Base-by-base conservation (phyloP, 2,329 filamentous ascomycete species). In the Camillea tinctor region DNA sequence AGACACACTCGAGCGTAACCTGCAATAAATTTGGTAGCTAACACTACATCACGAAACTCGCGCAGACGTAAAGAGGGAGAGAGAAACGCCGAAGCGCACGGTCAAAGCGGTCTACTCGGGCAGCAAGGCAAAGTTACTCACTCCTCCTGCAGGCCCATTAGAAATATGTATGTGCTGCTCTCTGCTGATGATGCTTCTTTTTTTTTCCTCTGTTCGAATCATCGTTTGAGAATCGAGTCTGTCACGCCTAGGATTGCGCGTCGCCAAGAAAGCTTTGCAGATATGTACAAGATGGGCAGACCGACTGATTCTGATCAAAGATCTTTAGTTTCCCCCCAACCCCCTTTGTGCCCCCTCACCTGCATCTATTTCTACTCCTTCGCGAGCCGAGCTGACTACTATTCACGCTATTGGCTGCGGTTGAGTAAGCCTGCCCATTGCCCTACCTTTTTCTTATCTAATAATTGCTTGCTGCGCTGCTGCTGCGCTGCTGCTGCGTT, bases 231-330 rank as follows among this genome's bases (percentile, higher is more conserved):
- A 60, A 68, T 64, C 60, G 57, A 56, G 61, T 65, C 67, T 65
- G 66, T 71, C 68, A 72, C 69, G 51, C 66, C 69, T 69, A 61
- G 69, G 70, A 72, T 72, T 68, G 69, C 67, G 70, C 69, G 67
- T 71, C 69, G 70, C 70, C 70, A 72, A 72, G 70, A 66, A 55
- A n/a, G 54, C 60, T 57, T 58, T 68, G 64, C 66, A 69, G 59
- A 58, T 64, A 44, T n/a, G 36, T 44, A 58, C 54, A 61, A 58
- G 60, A 57, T 60, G 57, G 57, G 36, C 55, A 64, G 60, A 57
- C 55, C 57, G 60, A 63, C 54, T 57, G 50, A 56, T 60, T 54
- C 56, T 54, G 55, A 59, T 56, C 57, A 59, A 59, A 30, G 48
- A 44, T 49, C 11, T 40, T 21, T n/a, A 55, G 20, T n/a, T 23